These are phyloP conservation scores for Camellia sinensis DNA, from an alignment of 148 eudicot genomes.

Conservation along the genomic window DNA sequence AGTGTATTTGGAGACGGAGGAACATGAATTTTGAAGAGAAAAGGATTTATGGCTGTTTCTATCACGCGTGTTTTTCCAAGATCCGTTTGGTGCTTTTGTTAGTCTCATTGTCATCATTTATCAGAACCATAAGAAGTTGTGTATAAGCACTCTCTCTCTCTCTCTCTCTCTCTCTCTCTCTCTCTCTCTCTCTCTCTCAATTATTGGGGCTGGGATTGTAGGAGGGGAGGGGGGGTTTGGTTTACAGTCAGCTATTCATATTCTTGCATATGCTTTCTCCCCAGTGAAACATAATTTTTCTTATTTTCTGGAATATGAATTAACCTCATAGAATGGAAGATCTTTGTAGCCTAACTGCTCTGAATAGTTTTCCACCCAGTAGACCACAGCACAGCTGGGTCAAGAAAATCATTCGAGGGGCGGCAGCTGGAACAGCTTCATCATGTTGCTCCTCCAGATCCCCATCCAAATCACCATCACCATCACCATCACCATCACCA, in stretches of 20 bases:
- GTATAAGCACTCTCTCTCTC: too few species aligned
- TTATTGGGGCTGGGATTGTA: too few species aligned
- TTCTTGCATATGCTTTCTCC: background rate
- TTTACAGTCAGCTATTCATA: background rate
- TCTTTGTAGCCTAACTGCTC: conserved; percentile 5
- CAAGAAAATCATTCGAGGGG: conserved; percentile 29
- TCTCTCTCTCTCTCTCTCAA: too few species aligned
- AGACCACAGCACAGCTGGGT: conserved; percentile 49
- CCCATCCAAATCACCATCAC: conserved; percentile 27
- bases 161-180: too few species aligned
- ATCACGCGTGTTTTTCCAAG: too few species aligned
- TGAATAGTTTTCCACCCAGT: conserved; percentile 35
- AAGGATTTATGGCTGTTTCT: too few species aligned
- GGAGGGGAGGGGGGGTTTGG: too few species aligned
- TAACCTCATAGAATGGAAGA: conserved; percentile 12
- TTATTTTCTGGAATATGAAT: background rate
- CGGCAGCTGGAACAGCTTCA: conserved; percentile 35
- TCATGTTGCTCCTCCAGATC: conserved; percentile 24
- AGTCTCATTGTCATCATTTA: too few species aligned
- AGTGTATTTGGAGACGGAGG: too few species aligned
- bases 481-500: conserved; percentile 31
- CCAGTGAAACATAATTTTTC: background rate
- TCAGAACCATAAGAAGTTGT: too few species aligned
- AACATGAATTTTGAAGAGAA: too few species aligned
- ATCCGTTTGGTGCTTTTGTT: too few species aligned